Conservation (phyloP, 176 grass and related monocot genomes). For the Tuctoria greenei region DNA sequence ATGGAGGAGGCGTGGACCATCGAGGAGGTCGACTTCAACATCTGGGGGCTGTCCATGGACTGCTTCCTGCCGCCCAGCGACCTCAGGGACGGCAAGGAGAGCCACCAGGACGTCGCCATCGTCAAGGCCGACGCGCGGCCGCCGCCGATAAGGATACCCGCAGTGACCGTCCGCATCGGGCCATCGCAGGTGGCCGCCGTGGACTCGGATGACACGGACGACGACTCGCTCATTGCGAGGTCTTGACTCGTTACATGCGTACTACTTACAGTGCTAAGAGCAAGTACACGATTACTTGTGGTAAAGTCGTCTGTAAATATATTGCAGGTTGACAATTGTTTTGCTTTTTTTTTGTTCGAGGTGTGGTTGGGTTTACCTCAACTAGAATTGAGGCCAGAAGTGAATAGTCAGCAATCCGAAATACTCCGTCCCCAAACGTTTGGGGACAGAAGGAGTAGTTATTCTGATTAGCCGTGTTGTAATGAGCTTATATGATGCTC, state of each 20-base stretch:
- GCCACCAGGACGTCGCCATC: constrained; percentile 9
- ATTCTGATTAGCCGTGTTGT: constrained; percentile 29
- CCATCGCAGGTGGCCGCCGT: constrained; percentile 80
- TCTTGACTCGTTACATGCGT: constrained; percentile 30
- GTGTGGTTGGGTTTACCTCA: constrained; percentile 38
- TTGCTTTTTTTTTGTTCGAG: constrained; percentile 11
- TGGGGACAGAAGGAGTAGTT: too few relatives aligned
- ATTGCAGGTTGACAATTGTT: constrained; percentile 39
- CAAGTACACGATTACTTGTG: neutral
- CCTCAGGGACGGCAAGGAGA: constrained; percentile 62
- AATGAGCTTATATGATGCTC: constrained; percentile 41
- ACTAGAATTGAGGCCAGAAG: constrained; percentile 34
- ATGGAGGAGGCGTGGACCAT: constrained; percentile 91
- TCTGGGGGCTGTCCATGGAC: constrained; percentile 76
- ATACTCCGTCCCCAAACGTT: too few relatives aligned
- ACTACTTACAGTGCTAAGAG: neutral
- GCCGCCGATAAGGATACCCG: constrained; percentile 50
- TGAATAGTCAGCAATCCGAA: constrained; percentile 32
- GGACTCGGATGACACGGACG: constrained; percentile 50
- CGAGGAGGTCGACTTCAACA: constrained; percentile 96
- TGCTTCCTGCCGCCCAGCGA: constrained; percentile 94
- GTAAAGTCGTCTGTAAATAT: constrained; percentile 63
- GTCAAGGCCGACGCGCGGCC: constrained; percentile 44
- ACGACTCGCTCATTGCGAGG: constrained; percentile 46
- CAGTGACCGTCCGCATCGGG: constrained; percentile 46